phyloP scores from a whole-genome alignment of 2,329 filamentous ascomycete species.

The Botrytis galanthina region DNA sequence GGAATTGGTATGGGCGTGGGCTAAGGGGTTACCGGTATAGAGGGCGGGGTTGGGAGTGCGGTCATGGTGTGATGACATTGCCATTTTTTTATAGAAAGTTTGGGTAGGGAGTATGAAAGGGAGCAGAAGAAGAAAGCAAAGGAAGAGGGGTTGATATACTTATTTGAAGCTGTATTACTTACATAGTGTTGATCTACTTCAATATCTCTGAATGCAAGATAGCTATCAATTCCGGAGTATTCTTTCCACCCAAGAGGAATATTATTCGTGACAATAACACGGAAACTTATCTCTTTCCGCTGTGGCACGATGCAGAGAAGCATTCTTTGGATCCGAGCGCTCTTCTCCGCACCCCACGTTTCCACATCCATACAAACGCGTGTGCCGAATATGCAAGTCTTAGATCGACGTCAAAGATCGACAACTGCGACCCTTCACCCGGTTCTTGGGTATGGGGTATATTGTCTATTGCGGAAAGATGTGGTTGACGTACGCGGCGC shows the following conservation, averaged over 20 bases:
- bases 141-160: not conserved
- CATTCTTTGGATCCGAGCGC: not conserved
- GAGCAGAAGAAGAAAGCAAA: not conserved
- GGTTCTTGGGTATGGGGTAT: not conserved
- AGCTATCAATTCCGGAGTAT: not conserved
- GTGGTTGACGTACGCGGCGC: not conserved
- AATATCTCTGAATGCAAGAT: not conserved
- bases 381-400: not conserved
- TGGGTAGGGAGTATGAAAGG: not conserved
- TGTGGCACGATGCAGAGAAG: not conserved
- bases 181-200: not conserved
- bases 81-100: not conserved
- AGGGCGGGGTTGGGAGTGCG: not conserved
- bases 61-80: not conserved
- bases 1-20: not conserved
- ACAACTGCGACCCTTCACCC: not conserved
- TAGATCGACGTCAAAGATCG: not conserved
- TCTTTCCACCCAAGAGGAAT: not conserved
- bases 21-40: not conserved
- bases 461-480: not conserved
- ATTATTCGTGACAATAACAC: not conserved
- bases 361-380: not conserved
- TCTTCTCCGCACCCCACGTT: not conserved
- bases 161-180: not conserved
- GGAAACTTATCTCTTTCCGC: not conserved